Conservation (phyloP, 768 basidiomycete genomes). For the Kwoniella newhampshirensis region DNA sequence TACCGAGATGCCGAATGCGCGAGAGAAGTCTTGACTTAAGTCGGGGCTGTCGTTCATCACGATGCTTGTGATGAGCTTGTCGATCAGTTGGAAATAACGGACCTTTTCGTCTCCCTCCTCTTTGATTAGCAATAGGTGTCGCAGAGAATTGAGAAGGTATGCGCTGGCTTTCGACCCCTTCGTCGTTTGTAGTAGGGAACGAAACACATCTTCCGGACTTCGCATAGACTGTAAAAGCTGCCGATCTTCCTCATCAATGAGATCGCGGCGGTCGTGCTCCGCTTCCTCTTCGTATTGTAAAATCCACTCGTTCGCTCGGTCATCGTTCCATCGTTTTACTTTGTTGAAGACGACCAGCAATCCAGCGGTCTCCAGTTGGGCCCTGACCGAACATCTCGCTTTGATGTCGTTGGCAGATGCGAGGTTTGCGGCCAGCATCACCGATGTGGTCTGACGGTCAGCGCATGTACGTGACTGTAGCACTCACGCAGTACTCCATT, state of each 20-base stretch:
- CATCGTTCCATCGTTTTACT: conserved; percentile 65
- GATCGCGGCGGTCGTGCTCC: conserved; percentile 70
- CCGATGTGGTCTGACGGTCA: conserved; percentile 24
- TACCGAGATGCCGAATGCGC: conserved; percentile 83
- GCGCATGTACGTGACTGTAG: neutral
- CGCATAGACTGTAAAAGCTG: conserved; percentile 72
- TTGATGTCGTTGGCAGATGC: conserved; percentile 33
- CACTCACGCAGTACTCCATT: conserved; percentile 58
- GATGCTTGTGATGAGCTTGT: conserved; percentile 82
- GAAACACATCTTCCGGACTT: conserved; percentile 82
- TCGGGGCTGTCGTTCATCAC: conserved; percentile 85
- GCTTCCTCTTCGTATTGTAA: conserved; percentile 62
- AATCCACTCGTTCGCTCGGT: conserved; percentile 67
- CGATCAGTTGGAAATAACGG: conserved; percentile 87
- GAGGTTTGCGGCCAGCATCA: conserved; percentile 31
- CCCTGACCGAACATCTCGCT: conserved; percentile 67
- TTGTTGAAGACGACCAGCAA: conserved; percentile 70
- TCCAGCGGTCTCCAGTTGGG: conserved; percentile 86
- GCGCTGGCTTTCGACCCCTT: conserved; percentile 74
- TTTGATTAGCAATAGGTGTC: conserved; percentile 84
- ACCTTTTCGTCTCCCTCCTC: conserved; percentile 80
- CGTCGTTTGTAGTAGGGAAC: conserved; percentile 73
- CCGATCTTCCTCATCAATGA: conserved; percentile 73
- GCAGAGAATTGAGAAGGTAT: conserved; percentile 89
- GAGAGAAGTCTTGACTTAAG: conserved; percentile 67